These are phyloP conservation scores for Rhizopogon vinicolor DNA, from an alignment of 768 basidiomycete genomes.

Conservation along the genomic window DNA sequence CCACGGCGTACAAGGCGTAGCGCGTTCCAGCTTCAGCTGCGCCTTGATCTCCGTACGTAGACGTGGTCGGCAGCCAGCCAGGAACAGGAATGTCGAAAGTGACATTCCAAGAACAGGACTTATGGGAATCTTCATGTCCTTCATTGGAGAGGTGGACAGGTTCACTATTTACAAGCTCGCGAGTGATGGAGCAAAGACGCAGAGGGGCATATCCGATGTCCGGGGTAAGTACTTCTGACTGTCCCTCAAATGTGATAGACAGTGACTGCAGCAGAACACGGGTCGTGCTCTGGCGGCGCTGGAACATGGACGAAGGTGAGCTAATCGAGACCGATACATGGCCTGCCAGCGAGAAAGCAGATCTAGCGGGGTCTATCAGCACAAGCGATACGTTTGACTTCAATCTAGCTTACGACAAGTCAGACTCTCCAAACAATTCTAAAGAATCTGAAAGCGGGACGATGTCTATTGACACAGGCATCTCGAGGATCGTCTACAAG, in stretches of 20 bases:
- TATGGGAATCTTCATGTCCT: slow-evolving; percentile 50
- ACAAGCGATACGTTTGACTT: slow-evolving; percentile 3
- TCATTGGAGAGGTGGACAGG: slow-evolving; percentile 62
- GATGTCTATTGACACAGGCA: slow-evolving; percentile 67
- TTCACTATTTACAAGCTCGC: slow-evolving; percentile 47
- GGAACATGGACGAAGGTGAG: slow-evolving; percentile 53
- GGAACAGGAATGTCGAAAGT: slow-evolving; percentile 82
- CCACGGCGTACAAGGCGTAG: slow-evolving; percentile 66
- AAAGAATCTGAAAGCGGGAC: slow-evolving; percentile 51
- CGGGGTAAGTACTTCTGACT: slow-evolving; percentile 67
- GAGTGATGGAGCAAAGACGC: slow-evolving; percentile 63
- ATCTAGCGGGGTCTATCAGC: slow-evolving; percentile 38
- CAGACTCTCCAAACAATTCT: slow-evolving; percentile 68
- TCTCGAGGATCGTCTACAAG: slow-evolving; percentile 25
- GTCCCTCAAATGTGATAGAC: slow-evolving; percentile 78
- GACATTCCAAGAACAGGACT: slow-evolving; percentile 65
- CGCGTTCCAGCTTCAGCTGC: slow-evolving; percentile 50
- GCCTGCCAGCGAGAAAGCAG: slow-evolving; percentile 85
- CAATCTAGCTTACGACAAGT: slow-evolving; percentile 48
- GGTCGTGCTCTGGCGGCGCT: slow-evolving; percentile 40
- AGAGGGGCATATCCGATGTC: slow-evolving; percentile 61
- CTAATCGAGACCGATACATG: slow-evolving; percentile 65
- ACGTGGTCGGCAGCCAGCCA: slow-evolving; percentile 79
- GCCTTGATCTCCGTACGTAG: slow-evolving; percentile 38
- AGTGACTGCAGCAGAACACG: slow-evolving; percentile 65